Base-by-base conservation (phyloP, 768 basidiomycete species). In the Rhizopogon vesiculosus region DNA sequence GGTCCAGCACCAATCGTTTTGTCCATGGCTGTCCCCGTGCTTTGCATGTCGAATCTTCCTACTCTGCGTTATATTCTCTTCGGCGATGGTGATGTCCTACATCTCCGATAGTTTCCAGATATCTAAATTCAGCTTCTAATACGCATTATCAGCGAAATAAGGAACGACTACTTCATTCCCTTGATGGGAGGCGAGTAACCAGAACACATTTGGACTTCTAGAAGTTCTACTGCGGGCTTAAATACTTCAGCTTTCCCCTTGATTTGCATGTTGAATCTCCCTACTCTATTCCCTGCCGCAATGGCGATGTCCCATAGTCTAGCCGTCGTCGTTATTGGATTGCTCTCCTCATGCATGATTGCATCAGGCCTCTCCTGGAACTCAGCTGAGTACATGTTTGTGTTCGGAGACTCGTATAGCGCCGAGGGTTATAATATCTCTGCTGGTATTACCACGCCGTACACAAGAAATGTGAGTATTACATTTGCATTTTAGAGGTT, bases 341-440 rank as follows among this genome's bases (percentile, higher is more conserved):
- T 66, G n/a, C 25, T 56, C 42, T 50, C 33, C 15, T 55, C 31
- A 40, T 15, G 58, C 39, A 41, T 60, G 4, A 19, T 56, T 25
- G 58, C n/a, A 18, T 61, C 48, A 15, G 64, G 70, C 5, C 66
- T 66, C 49, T 74, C 78, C 7, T 85, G 83, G 84, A 73, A 71
- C 13, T 71, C 72, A 13, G 84, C 79, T 5, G 67, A 83, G 59
- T 84, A 76, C 62, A 60, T 85, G 50, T 81, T 86, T 59, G 74
- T 78, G 1, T 86, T 86, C 59, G 85, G 84, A 9, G 84, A 86
- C 60, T 85, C 82, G 1, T 86, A 86, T 65, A 82, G 80, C 1
- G 69, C 80, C 4, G 77, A 79, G 51, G 83, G 84, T 9, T 86
- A 76, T 63, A 84, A 85, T 58, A 4, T 25, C 4, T 80, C 83